Evolutionary conservation across 73 alveolate species (phyloP), one percentile per base, ranked within the genome.

Genomic region (Breviolum minutum): DNA sequence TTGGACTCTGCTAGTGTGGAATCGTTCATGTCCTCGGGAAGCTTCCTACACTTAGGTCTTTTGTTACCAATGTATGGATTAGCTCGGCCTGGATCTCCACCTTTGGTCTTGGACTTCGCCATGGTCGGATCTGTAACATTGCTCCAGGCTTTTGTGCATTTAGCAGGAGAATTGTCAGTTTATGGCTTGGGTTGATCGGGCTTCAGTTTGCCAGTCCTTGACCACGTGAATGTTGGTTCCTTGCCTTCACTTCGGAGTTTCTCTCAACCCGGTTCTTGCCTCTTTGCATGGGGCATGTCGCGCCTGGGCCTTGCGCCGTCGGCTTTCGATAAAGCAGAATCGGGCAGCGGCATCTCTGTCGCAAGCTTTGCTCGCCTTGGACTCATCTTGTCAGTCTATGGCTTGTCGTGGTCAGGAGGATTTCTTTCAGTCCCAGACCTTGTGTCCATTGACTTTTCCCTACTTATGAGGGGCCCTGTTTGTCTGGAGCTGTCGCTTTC

Each of bases 1-100:
- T 79, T 95, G 87, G 99, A 95, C 95, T 69, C 26, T 82, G 95
- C 95, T 8, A 29, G 99, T 87, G 8, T 69, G 79, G 99, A 95
- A 16, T 24, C 79, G 27, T 26, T n/a, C 61, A 5, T n/a, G 83
- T 22, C 71, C 30, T 26, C 40, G 54, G 19, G 84, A 6, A 68
- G 95, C 69, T 66, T 87, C 84, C 10, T 62, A 14, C 48, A n/a
- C 22, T 63, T 27, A 17, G 94, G 80, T 20, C n/a, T 63, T 29
- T 60, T 54, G 2, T 30, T 27, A 19, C 27, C 63, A n/a, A 29
- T 40, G 86, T 94, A 81, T 69, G 99, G 99, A 54, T 60, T 80
- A 6, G 6, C 99, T n/a, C 11, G 99, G 62, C 30, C 71, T 8
- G 99, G 99, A 7, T 20, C 20, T 8, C 40, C 63, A 1, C 40